phyloP scores from a whole-genome alignment of 768 basidiomycete species.

The Leucocoprinus sp. region DNA sequence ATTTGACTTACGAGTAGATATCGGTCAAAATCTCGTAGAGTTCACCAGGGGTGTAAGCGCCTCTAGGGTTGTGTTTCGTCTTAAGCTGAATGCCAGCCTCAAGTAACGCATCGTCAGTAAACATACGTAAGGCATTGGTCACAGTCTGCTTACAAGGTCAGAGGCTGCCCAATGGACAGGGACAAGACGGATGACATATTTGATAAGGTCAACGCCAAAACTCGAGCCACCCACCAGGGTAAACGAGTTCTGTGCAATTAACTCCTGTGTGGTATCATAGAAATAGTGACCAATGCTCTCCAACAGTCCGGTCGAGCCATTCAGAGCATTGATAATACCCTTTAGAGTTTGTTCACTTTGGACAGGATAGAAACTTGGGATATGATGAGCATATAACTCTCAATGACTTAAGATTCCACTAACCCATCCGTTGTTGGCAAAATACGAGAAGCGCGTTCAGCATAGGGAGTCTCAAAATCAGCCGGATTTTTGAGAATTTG shows the following conservation, averaged over 20 bases:
- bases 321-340: constrained; percentile 40
- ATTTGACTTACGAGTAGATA: constrained; percentile 55
- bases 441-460: constrained; percentile 41
- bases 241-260: constrained; percentile 48
- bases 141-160: constrained; percentile 47
- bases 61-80: constrained; percentile 41
- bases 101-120: constrained; percentile 4
- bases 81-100: constrained; percentile 70
- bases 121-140: not conserved
- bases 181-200: constrained; percentile 55
- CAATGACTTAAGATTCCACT: constrained; percentile 8
- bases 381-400: constrained; percentile 1
- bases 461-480: constrained; percentile 42
- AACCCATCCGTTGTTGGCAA: constrained; percentile 51
- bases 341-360: constrained; percentile 41
- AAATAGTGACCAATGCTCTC: constrained; percentile 54
- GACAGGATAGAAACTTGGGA: constrained; percentile 57
- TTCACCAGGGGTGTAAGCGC: constrained; percentile 53
- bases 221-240: constrained; percentile 46
- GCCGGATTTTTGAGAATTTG: constrained; percentile 40
- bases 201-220: constrained; percentile 55
- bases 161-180: constrained; percentile 64
- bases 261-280: constrained; percentile 51
- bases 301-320: constrained; percentile 36
- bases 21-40: constrained; percentile 58